These are phyloP conservation scores for Clarireedia homoeocarpa DNA, from an alignment of 2,329 filamentous ascomycete species.

Conservation along the genomic window DNA sequence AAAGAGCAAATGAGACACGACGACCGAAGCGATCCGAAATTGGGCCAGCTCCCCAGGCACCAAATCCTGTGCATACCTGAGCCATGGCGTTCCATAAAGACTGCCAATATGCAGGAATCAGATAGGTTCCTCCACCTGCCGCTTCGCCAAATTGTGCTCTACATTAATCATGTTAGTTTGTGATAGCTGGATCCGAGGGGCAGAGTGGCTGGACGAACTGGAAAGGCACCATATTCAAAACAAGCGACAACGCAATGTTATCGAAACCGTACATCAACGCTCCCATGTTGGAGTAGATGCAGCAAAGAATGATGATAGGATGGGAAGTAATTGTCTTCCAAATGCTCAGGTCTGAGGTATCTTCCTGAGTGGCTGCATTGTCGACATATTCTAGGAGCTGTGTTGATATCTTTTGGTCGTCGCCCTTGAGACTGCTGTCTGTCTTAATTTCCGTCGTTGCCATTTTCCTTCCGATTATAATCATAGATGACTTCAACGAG, in stretches of 20 bases:
- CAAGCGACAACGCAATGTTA: neutral
- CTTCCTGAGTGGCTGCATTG: neutral
- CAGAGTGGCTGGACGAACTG: neutral
- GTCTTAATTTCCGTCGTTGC: neutral
- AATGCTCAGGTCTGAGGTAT: neutral
- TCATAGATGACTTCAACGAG: too few species aligned
- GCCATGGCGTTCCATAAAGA: neutral
- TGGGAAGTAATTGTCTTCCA: neutral
- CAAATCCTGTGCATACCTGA: neutral
- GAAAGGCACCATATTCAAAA: neutral
- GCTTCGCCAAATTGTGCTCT: neutral
- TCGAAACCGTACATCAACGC: neutral
- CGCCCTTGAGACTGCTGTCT: neutral
- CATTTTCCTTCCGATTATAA: neutral
- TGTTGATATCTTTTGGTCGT: neutral
- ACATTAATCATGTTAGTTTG: neutral
- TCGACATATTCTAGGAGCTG: neutral
- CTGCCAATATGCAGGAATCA: neutral
- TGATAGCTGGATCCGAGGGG: neutral
- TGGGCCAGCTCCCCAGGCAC: neutral
- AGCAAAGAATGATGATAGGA: neutral
- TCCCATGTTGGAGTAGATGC: constrained; percentile 1
- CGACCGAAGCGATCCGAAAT: neutral
- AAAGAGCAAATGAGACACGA: neutral
- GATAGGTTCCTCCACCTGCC: neutral